phyloP scores from a whole-genome alignment of 2,329 filamentous ascomycete genomes.

The Fusarium proliferatum region DNA sequence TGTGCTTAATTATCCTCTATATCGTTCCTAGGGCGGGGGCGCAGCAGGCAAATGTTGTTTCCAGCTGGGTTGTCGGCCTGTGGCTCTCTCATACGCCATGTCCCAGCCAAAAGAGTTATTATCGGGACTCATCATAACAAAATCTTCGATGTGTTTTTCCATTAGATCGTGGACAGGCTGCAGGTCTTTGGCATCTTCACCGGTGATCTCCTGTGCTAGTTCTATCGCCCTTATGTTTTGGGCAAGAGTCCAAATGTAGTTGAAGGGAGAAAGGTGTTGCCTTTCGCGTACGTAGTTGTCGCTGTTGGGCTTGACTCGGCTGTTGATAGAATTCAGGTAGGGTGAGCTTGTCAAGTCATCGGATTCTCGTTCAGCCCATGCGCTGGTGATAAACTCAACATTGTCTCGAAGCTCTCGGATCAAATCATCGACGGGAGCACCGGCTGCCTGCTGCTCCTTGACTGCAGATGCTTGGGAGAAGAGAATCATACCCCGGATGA shows the following conservation, averaged over 20 bases:
- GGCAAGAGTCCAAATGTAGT: slow-evolving; percentile 45
- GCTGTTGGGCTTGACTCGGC: slow-evolving; percentile 20
- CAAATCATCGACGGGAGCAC: slow-evolving; percentile 40
- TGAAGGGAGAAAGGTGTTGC: slow-evolving; percentile 36
- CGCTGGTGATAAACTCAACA: slow-evolving; percentile 40
- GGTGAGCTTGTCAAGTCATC: slow-evolving; percentile 33
- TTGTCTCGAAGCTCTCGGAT: slow-evolving; percentile 46
- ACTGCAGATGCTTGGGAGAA: slow-evolving; percentile 45
- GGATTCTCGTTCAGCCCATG: slow-evolving; percentile 41
- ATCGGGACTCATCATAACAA: slow-evolving; percentile 31
- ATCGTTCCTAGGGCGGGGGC: neutral
- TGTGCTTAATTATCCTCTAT: neutral
- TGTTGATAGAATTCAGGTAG: slow-evolving; percentile 45
- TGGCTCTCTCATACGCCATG: slow-evolving; percentile 42
- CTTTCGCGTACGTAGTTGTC: neutral
- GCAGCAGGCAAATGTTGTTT: slow-evolving; percentile 1
- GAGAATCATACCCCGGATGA: slow-evolving; percentile 48
- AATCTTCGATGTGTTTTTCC: slow-evolving; percentile 51
- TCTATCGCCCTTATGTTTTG: slow-evolving; percentile 57
- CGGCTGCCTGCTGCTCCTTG: slow-evolving; percentile 42
- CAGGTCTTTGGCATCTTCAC: slow-evolving; percentile 47
- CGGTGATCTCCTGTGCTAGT: slow-evolving; percentile 56
- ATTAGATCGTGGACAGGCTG: slow-evolving; percentile 54
- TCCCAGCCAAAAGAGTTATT: slow-evolving; percentile 36
- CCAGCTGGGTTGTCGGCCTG: slow-evolving; percentile 48